Conservation (phyloP, 1,284 basidiomycete genomes). For the Sporisorium scitamineum region DNA sequence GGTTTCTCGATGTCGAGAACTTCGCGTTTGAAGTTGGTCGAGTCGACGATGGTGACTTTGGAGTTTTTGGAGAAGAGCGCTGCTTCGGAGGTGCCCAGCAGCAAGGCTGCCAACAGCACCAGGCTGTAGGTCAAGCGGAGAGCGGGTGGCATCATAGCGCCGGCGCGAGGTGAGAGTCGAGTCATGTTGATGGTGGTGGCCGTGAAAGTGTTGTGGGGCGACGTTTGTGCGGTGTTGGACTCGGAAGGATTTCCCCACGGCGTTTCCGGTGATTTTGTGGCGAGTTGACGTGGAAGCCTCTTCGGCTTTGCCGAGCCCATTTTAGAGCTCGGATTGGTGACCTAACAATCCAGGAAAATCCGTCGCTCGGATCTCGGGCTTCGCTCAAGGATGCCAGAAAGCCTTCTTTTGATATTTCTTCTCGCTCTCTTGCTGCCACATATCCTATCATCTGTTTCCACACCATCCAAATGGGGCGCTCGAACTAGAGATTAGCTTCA, state of each 20-base stretch:
- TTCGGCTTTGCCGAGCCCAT: not conserved
- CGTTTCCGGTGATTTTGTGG: not conserved
- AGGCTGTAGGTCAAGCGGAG: constrained; percentile 27
- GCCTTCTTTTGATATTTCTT: constrained; percentile 19
- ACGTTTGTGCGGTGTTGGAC: constrained; percentile 7
- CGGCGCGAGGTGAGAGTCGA: not conserved
- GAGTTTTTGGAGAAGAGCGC: constrained; percentile 61
- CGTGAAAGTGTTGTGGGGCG: not conserved
- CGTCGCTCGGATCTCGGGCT: constrained; percentile 26
- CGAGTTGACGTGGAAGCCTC: constrained; percentile 36
- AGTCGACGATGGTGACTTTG: constrained; percentile 54
- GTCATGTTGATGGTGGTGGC: constrained; percentile 5
- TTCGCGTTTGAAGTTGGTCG: constrained; percentile 61
- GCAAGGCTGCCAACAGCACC: constrained; percentile 24
- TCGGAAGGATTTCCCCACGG: constrained; percentile 2
- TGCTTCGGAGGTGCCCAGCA: constrained; percentile 31
- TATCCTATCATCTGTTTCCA: not conserved
- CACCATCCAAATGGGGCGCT: not conserved
- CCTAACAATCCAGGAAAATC: not conserved
- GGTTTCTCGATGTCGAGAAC: constrained; percentile 68
- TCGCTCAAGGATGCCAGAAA: constrained; percentile 3
- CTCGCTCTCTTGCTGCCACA: not conserved
- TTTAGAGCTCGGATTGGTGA: constrained; percentile 14
- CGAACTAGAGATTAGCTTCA: too few species aligned
- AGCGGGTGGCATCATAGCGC: constrained; percentile 3